Base-by-base conservation (phyloP, 495 filamentous ascomycete genomes). In the Aspergillus wentii region DNA sequence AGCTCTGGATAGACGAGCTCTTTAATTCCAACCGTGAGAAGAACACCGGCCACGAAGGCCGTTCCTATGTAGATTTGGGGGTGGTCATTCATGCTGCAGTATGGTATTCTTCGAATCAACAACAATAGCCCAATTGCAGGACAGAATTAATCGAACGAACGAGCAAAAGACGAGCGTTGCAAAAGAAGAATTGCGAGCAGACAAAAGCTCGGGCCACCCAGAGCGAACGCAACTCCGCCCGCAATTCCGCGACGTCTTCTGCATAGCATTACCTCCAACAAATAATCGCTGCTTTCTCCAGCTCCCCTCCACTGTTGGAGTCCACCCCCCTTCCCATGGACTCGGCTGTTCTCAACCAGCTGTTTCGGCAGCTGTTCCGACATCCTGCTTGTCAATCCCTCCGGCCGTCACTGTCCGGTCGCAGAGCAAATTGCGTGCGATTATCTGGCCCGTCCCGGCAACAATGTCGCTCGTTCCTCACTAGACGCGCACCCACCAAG, bases 351-450 rank as follows among this genome's bases (percentile, higher is more conserved):
- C 70, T 91, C 43, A 78, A 73, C 25, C 83, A 82, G 61, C 70
- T 96, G 59, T 89, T 98, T 49, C 74, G 81, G 43, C 83, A 84
- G 59, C 76, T 97, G 13, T 90, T 94, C 40, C 76, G 77, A 19
- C 87, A 85, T 52, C 65, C 67, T 17, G 60, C 66, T 18, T 88
- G 86, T 42, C 78, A 77, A 47, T 76, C 68, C 27, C 56, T 78
- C 44, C 74, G 71, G 26, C 25, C 28, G 19, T 26, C 44, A 23
- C 18, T 51, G 32, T 19, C 34, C 17, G 29, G 30, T 35, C 46
- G 44, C 40, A 39, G 44, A 39, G 23, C 43, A 18, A 22, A 38
- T 13, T 38, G 21, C 21, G 38, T 54, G 13, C 56, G 54, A 8
- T 49, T 57, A 14, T 42, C 57, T 17, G 34, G 44, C 22, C 38